Percentiles rank a stretch among this genome's conserved stretches.
phyloP scores from a whole-genome alignment of 495 filamentous ascomycete genomes.

The Penicillium atrosanguineum region DNA sequence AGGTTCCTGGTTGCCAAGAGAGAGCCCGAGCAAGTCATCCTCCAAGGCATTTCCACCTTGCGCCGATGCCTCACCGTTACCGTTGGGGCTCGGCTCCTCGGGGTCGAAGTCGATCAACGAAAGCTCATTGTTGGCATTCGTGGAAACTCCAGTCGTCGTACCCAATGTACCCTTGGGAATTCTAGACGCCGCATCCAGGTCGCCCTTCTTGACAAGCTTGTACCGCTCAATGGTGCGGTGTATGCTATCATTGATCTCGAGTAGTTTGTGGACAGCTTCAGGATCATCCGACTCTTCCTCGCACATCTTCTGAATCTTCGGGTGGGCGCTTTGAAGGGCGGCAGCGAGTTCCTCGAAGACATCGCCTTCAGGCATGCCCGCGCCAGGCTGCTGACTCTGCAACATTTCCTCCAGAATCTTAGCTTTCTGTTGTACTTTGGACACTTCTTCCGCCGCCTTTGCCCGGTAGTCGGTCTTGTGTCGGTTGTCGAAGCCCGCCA shows the following conservation, averaged over 20 bases:
- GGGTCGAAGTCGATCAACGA: constrained; percentile 89
- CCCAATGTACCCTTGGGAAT: constrained; percentile 82
- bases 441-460: constrained; percentile 93
- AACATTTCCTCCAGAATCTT: constrained; percentile 89
- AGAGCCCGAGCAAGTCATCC: constrained; percentile 69
- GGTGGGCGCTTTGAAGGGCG: constrained; percentile 88
- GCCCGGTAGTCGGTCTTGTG: constrained; percentile 97
- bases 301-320: constrained; percentile 99
- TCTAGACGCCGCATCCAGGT: constrained; percentile 80
- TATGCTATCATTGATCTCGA: constrained; percentile 99
- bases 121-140: constrained; percentile 77
- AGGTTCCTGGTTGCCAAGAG: constrained; percentile 59
- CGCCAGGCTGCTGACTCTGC: constrained; percentile 76
- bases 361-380: constrained; percentile 82
- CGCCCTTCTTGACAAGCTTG: constrained; percentile 89
- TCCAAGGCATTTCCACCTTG: constrained; percentile 45
- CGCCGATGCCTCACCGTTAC: constrained; percentile 37
- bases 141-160: constrained; percentile 65
- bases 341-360: constrained; percentile 96
- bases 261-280: constrained; percentile 89
- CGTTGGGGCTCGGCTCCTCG: constrained; percentile 55
- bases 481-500: constrained; percentile 93
- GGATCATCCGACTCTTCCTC: constrained; percentile 97
- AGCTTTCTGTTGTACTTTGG: constrained; percentile 89
- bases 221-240: constrained; percentile 94